phyloP scores from a whole-genome alignment of 169 alveolate genomes.

The Besnoitia besnoiti region DNA sequence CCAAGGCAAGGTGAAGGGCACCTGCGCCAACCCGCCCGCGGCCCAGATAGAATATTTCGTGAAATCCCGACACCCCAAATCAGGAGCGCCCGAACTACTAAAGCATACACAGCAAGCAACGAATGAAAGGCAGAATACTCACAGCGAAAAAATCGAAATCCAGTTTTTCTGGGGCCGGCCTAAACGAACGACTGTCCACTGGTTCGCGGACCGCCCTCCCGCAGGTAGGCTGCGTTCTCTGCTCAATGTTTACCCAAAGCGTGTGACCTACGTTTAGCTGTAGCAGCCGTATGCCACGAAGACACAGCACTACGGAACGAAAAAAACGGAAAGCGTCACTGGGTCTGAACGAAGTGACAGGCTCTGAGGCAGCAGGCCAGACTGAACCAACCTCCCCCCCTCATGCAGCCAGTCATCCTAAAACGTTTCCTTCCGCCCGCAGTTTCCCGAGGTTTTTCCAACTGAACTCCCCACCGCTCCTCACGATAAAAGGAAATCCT shows the following conservation, averaged over 20 bases:
- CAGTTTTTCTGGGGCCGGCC: background rate
- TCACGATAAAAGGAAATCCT: background rate
- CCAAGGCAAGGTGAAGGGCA: too few species aligned
- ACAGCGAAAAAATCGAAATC: background rate
- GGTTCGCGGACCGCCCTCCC: background rate
- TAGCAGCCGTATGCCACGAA: background rate
- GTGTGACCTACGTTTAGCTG: background rate
- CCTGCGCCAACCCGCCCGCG: too few species aligned
- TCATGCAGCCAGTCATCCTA: slow-evolving; percentile 15
- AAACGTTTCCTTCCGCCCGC: background rate
- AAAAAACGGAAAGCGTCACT: background rate
- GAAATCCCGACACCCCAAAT: too few species aligned
- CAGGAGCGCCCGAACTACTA: background rate
- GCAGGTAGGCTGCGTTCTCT: background rate
- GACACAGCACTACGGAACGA: background rate
- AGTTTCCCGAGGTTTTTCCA: background rate
- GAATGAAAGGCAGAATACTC: background rate
- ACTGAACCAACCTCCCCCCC: background rate
- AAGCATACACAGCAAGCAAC: background rate
- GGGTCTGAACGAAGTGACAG: background rate
- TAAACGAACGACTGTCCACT: background rate
- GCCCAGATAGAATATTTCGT: too few species aligned
- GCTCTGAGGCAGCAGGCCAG: background rate
- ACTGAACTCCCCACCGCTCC: background rate
- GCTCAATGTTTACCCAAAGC: background rate